Conservation (phyloP, 2,329 filamentous ascomycete genomes). For the Rutstroemia sp. region DNA sequence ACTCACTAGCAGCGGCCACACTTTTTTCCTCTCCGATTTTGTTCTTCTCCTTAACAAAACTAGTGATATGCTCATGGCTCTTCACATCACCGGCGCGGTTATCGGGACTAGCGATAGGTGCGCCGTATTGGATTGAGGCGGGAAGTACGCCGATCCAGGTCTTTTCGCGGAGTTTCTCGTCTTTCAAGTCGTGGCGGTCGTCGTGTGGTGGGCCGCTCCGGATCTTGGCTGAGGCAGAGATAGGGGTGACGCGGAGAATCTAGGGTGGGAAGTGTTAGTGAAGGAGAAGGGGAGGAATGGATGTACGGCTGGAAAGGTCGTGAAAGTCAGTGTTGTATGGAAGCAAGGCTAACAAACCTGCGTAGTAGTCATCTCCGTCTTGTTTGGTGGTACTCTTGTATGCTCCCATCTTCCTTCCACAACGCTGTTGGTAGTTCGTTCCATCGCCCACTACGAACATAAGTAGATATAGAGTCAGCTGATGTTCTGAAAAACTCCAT, state of each 20-base stretch:
- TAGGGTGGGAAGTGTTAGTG: slow-evolving; percentile 27
- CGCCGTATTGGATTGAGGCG: slow-evolving; percentile 53
- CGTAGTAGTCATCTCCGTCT: slow-evolving; percentile 68
- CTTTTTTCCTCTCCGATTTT: not conserved
- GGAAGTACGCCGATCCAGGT: slow-evolving; percentile 55
- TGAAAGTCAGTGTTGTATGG: not conserved
- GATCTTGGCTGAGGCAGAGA: slow-evolving; percentile 69
- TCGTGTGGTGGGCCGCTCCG: slow-evolving; percentile 56
- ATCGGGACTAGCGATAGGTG: slow-evolving; percentile 16
- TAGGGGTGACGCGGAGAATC: slow-evolving; percentile 61
- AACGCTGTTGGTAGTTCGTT: slow-evolving; percentile 68
- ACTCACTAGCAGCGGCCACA: not conserved
- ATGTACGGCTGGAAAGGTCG: not conserved
- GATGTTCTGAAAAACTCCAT: not conserved
- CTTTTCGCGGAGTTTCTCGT: slow-evolving; percentile 34
- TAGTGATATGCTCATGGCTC: not conserved
- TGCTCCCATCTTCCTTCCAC: slow-evolving; percentile 62
- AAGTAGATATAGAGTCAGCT: not conserved
- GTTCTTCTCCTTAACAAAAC: not conserved
- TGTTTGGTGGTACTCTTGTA: slow-evolving; percentile 62
- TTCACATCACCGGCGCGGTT: slow-evolving; percentile 29
- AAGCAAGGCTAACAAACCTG: not conserved
- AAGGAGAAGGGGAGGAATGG: not conserved
- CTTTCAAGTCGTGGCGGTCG: slow-evolving; percentile 40
- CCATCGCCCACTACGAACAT: slow-evolving; percentile 54